Evolutionary conservation across 1,139 yeast species (phyloP).

Genomic region (Protomyces inouyei): DNA sequence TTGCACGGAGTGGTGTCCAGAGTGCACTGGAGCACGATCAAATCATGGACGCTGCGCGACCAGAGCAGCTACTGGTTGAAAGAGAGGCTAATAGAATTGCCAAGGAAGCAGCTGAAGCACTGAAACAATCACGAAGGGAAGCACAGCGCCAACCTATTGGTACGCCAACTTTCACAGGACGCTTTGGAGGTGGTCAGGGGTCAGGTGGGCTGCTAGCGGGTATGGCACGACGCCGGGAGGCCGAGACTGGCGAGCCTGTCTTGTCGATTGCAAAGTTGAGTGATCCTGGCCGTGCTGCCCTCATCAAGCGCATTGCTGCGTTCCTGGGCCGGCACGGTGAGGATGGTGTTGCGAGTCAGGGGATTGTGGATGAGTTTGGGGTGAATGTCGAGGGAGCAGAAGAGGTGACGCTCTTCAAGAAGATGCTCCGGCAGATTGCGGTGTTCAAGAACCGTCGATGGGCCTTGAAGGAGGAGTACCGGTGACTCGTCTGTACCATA

Average conservation of each 20-base stretch:
- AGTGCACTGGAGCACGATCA: slow-evolving; percentile 76
- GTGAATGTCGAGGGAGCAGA: slow-evolving; percentile 49
- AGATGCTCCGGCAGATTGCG: slow-evolving; percentile 65
- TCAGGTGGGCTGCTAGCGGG: slow-evolving; percentile 27
- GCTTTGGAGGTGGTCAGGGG: slow-evolving; percentile 53
- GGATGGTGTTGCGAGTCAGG: slow-evolving; percentile 52
- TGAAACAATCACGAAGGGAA: slow-evolving; percentile 60
- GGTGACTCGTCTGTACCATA: background rate
- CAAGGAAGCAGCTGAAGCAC: slow-evolving; percentile 65
- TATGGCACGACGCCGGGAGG: slow-evolving; percentile 22
- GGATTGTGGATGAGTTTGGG: slow-evolving; percentile 51
- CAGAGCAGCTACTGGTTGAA: slow-evolving; percentile 57
- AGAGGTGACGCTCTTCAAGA: slow-evolving; percentile 60
- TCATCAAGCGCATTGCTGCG: slow-evolving; percentile 42
- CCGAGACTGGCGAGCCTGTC: slow-evolving; percentile 8
- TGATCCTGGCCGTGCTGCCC: slow-evolving; percentile 33
- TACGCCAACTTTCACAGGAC: slow-evolving; percentile 95
- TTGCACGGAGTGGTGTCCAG: slow-evolving; percentile 68
- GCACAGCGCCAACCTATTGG: slow-evolving; percentile 67
- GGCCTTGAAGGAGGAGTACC: slow-evolving; percentile 53
- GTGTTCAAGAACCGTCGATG: slow-evolving; percentile 50
- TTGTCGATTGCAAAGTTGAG: slow-evolving; percentile 6
- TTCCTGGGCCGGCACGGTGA: slow-evolving; percentile 43
- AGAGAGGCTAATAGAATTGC: slow-evolving; percentile 76
- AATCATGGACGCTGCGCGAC: slow-evolving; percentile 55